Base-by-base conservation (phyloP, 805 yeast species). In the Dipodascopsis tothii region DNA sequence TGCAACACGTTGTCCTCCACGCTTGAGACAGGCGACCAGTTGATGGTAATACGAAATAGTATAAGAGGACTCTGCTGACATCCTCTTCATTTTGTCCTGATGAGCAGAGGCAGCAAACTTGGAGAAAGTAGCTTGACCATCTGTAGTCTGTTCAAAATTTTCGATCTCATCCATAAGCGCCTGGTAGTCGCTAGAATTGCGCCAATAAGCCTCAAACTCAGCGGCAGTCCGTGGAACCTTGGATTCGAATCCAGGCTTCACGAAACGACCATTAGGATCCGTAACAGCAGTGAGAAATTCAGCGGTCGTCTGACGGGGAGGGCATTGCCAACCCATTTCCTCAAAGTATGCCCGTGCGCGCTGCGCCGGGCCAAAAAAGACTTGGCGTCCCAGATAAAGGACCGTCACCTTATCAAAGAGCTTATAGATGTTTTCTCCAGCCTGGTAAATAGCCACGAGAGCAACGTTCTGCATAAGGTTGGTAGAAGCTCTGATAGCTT, bases 361-460 rank as follows among this genome's bases (percentile, higher is more conserved):
- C 25, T 58, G 59, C 20, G 71, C 65, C 18, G 63, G 57, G 46
- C 82, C 82, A 44, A 66, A 77, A 61, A 50, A 77, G 40, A 77
- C 72, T 59, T 77, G 80, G 51, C 69, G 63, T 40, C 81, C 81
- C 47, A 72, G 76, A 58, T 77, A 75, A 35, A 77, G 57, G 27
- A 77, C 68, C 41, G 67, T 63, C 6, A 74, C 78, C 49, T 73
- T 74, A 56, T 75, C 76, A 50, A 75, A 76, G 43, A 72, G 56
- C 38, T 74, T 75, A 54, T 73, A 75, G 23, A 75, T 74, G 46
- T 70, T 72, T 58, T 74, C 75, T n/a, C 75, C 67, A 51, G 77
- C 72, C 58, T 75, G 80, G 55, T 75, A 74, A 35, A 80, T 76
- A 30, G 84, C 80, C 46, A 80, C 73, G 43, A 78, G 60, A 4